phyloP scores from a whole-genome alignment of 2,329 filamentous ascomycete species.

The Xylaria sp. region DNA sequence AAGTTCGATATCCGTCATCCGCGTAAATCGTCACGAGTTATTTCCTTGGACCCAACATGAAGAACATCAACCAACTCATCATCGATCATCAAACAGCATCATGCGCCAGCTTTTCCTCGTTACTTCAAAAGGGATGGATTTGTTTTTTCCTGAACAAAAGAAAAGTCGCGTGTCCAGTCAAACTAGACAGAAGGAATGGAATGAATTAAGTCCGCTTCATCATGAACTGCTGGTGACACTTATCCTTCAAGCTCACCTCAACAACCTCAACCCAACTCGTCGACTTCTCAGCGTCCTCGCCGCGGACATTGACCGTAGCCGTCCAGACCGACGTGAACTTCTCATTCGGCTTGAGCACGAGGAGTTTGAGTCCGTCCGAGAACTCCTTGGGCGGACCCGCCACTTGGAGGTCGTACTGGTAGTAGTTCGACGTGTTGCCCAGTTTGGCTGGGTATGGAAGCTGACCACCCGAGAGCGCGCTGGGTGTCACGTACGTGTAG shows the following conservation, averaged over 20 bases:
- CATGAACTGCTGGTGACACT: neutral
- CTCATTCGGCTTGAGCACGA: neutral
- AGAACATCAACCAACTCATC: too few species aligned
- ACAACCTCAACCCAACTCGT: constrained; percentile 1
- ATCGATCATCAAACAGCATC: too few species aligned
- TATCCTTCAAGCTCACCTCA: neutral
- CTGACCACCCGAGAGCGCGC: neutral
- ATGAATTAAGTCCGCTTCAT: neutral
- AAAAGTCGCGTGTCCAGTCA: neutral
- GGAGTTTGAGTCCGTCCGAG: neutral
- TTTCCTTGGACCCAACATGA: too few species aligned
- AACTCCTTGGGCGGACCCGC: neutral
- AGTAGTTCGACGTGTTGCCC: constrained; percentile 1
- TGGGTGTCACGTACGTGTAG: neutral
- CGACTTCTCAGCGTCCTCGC: neutral
- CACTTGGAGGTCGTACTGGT: neutral
- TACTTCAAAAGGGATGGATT: neutral
- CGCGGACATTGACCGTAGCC: neutral
- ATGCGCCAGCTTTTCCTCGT: too few species aligned
- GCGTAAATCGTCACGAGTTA: too few species aligned
- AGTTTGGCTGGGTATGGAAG: neutral
- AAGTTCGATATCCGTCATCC: too few species aligned
- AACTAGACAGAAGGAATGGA: neutral
- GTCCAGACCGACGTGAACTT: neutral
- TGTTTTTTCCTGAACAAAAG: neutral